Conservation (phyloP, 345 rosid species). For the Tarenaya hassleriana region DNA sequence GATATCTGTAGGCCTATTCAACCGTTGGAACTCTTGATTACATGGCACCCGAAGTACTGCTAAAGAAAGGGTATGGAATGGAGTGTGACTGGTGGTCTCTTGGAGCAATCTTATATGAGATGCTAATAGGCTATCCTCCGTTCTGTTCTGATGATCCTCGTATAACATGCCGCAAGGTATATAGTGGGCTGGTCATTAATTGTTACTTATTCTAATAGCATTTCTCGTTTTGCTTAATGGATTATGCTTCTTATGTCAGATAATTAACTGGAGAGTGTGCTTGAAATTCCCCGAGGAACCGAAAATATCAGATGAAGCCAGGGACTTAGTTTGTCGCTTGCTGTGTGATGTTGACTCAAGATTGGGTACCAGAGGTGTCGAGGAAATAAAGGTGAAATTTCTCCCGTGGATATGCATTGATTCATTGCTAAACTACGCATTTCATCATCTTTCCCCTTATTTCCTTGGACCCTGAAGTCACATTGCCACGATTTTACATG, state of each 20-base stretch:
- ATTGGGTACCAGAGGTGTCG: conserved; percentile 83
- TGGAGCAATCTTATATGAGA: conserved; percentile 95
- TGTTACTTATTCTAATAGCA: conserved; percentile 12
- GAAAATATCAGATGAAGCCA: conserved; percentile 75
- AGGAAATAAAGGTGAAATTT: conserved; percentile 73
- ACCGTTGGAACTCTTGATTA: conserved; percentile 99
- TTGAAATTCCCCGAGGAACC: conserved; percentile 94
- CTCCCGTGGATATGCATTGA: conserved; percentile 1
- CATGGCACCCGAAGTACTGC: conserved; percentile 96
- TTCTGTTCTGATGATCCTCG: conserved; percentile 97
- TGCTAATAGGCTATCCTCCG: conserved; percentile 96
- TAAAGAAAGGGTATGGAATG: conserved; percentile 95
- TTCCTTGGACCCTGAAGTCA: background rate
- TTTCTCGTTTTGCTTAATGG: conserved; percentile 21
- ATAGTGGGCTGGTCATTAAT: conserved; percentile 19
- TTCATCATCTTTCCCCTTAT: conserved; percentile 3
- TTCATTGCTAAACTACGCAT: background rate
- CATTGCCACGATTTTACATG: conserved; percentile 9
- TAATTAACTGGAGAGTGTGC: conserved; percentile 88
- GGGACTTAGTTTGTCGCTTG: conserved; percentile 78
- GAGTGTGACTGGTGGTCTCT: conserved; percentile 99
- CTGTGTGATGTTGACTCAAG: conserved; percentile 90
- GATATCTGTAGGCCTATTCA: conserved; percentile 68
- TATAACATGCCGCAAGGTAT: conserved; percentile 91
- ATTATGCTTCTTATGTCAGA: conserved; percentile 41